Evolutionary conservation across 2,329 filamentous ascomycete species (phyloP).

Genomic region (Colletotrichum paranaense): DNA sequence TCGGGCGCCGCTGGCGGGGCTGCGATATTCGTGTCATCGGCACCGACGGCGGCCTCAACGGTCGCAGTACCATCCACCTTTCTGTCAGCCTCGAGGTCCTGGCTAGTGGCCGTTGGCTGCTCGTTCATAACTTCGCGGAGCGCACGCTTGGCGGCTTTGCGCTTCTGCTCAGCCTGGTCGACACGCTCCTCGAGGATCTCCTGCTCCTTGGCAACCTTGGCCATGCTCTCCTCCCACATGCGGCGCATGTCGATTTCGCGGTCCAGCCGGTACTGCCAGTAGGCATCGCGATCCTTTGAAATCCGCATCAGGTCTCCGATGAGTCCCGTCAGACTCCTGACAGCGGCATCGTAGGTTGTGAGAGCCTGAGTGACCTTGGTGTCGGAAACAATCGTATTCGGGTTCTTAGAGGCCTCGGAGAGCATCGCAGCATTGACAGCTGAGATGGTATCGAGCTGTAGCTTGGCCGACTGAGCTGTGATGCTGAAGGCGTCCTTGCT

Average conservation of each 20-base stretch:
- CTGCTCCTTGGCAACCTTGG: constrained; percentile 93
- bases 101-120: constrained; percentile 42
- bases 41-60: constrained; percentile 43
- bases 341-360: constrained; percentile 87
- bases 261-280: constrained; percentile 96
- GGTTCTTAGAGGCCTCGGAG: constrained; percentile 75
- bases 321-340: constrained; percentile 86
- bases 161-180: constrained; percentile 89
- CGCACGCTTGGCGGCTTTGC: constrained; percentile 88
- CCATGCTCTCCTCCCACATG: constrained; percentile 99
- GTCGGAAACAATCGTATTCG: constrained; percentile 79
- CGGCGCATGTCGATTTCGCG: constrained; percentile 90
- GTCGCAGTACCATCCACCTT: constrained; percentile 44
- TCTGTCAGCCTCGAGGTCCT: constrained; percentile 44
- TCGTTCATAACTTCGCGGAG: constrained; percentile 80
- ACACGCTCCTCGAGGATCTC: constrained; percentile 90
- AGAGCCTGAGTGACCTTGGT: constrained; percentile 81
- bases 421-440: constrained; percentile 87
- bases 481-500: constrained; percentile 97
- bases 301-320: constrained; percentile 91
- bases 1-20: constrained; percentile 50
- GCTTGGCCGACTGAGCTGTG: constrained; percentile 90
- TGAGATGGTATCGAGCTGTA: constrained; percentile 87
- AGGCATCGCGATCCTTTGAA: constrained; percentile 91
- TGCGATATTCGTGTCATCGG: constrained; percentile 26